A percentile compares a stretch with the other conserved stretches of the same genome.
Evolutionary conservation across 140 eudicot genomes (phyloP).

Genomic region (Stevia rebaudiana): DNA sequence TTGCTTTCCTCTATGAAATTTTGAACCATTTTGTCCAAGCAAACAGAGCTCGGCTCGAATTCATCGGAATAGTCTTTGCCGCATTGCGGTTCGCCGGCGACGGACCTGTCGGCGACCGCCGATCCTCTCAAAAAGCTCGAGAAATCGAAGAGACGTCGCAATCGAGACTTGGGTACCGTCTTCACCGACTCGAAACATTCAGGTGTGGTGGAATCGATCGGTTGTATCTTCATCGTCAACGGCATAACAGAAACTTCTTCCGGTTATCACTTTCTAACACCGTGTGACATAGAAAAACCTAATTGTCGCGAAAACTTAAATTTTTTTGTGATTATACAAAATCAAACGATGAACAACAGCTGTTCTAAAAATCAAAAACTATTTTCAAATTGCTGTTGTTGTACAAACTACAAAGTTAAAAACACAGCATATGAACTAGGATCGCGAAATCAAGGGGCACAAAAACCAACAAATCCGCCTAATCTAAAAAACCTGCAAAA

Average conservation of each 20-base stretch:
- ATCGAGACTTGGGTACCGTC: constrained; percentile 52
- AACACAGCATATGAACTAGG: constrained; percentile 15
- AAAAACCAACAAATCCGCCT: constrained; percentile 20
- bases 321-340: not conserved
- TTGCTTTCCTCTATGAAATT: constrained; percentile 73
- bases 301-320: constrained; percentile 20
- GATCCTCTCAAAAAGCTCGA: constrained; percentile 39
- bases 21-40: constrained; percentile 73
- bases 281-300: constrained; percentile 16
- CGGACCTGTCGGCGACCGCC: constrained; percentile 25
- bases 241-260: constrained; percentile 32
- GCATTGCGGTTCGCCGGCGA: constrained; percentile 20
- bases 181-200: constrained; percentile 38
- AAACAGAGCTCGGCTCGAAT: constrained; percentile 83
- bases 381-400: constrained; percentile 9
- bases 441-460: constrained; percentile 36
- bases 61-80: constrained; percentile 34
- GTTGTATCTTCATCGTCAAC: constrained; percentile 66
- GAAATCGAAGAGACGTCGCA: constrained; percentile 59
- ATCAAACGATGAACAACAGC: not conserved
- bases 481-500: constrained; percentile 28
- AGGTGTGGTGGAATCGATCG: constrained; percentile 45
- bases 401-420: not conserved
- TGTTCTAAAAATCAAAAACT: constrained; percentile 10
- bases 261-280: constrained; percentile 7